Conservation (phyloP, 148 eudicot species). For the Rhododendron simsii region DNA sequence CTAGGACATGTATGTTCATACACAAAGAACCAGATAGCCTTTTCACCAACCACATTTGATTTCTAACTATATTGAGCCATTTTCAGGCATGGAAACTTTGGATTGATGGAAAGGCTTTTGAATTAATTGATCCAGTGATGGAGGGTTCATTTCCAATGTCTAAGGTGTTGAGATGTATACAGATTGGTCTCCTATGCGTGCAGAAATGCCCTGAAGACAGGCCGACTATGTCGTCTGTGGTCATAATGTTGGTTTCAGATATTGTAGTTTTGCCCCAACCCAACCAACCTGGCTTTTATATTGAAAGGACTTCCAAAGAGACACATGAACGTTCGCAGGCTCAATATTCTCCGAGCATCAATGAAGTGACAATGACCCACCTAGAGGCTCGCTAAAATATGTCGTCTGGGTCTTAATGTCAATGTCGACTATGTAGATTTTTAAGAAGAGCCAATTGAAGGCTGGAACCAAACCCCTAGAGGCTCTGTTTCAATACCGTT, state of each 20-base stretch:
- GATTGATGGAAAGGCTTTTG: conserved; percentile 2
- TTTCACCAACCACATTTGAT: background rate
- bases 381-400: too few relatives aligned
- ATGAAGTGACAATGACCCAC: too few relatives aligned
- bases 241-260: background rate
- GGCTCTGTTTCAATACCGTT: too few relatives aligned
- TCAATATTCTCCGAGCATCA: too few relatives aligned
- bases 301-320: background rate
- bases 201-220: background rate
- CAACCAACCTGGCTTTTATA: conserved; percentile 3
- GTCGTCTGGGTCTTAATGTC: too few relatives aligned
- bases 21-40: background rate
- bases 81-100: conserved; percentile 23
- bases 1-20: background rate
- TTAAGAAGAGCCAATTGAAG: too few relatives aligned
- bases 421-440: too few relatives aligned
- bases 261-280: background rate
- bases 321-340: background rate
- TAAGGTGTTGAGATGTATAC: background rate
- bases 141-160: background rate
- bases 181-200: conserved; percentile 9
- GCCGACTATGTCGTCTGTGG: conserved; percentile 1
- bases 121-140: background rate
- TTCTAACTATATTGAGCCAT: background rate
- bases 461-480: too few relatives aligned